Evolutionary conservation across 169 alveolate genomes (phyloP).

Genomic region (Nephromyces sp.): DNA sequence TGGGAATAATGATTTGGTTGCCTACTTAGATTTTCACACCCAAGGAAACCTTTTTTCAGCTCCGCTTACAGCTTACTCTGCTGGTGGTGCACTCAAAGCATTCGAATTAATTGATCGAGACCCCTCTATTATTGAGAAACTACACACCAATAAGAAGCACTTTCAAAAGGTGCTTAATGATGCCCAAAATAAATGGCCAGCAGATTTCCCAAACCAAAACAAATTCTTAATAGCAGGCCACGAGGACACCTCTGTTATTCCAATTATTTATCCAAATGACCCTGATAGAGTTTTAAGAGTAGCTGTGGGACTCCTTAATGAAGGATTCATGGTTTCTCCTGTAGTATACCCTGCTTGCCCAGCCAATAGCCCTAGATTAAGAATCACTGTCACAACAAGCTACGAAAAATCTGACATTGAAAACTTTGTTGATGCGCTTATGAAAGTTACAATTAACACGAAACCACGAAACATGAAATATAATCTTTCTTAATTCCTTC

Average conservation of each 20-base stretch:
- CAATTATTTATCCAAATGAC: conserved; percentile 54
- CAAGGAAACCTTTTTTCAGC: conserved; percentile 63
- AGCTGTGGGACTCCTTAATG: conserved; percentile 28
- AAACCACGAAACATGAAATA: conserved; percentile 38
- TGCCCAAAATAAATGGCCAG: conserved; percentile 55
- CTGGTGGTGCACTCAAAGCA: conserved; percentile 56
- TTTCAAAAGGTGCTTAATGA: conserved; percentile 42
- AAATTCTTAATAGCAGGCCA: conserved; percentile 49
- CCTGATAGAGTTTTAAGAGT: conserved; percentile 45
- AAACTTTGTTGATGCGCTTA: conserved; percentile 45
- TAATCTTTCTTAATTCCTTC: too few relatives aligned
- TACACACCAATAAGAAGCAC: conserved; percentile 42
- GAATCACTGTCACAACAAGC: conserved; percentile 57
- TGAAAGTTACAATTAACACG: conserved; percentile 39
- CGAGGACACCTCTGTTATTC: conserved; percentile 53
- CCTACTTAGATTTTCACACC: conserved; percentile 55
- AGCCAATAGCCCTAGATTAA: conserved; percentile 42
- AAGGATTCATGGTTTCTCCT: conserved; percentile 49
- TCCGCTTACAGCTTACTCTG: conserved; percentile 57
- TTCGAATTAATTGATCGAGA: conserved; percentile 49
- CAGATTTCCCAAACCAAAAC: conserved; percentile 47
- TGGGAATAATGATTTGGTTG: conserved; percentile 46
- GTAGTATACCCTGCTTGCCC: conserved; percentile 64
- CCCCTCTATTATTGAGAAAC: conserved; percentile 44
- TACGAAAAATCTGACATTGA: conserved; percentile 46